These are phyloP conservation scores for Poronia punctata DNA, from an alignment of 495 filamentous ascomycete species.

Conservation along the genomic window DNA sequence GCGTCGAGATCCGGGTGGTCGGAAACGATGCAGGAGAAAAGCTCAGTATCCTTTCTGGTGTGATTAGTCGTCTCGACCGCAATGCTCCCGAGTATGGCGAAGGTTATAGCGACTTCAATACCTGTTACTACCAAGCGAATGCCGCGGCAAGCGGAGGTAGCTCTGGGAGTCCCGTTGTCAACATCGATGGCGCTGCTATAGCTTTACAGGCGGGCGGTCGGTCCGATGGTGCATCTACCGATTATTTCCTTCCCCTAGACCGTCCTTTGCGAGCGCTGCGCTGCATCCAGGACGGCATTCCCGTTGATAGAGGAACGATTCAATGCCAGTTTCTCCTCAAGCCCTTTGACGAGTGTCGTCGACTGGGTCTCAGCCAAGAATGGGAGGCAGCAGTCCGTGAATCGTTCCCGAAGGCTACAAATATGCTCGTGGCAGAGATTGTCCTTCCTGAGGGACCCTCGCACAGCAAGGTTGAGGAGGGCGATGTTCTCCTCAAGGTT, in stretches of 20 bases:
- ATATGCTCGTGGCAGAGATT: constrained; percentile 94
- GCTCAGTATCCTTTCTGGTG: constrained; percentile 93
- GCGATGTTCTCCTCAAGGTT: constrained; percentile 91
- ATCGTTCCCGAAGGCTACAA: constrained; percentile 84
- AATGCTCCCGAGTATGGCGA: constrained; percentile 98
- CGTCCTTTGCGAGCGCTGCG: constrained; percentile 78
- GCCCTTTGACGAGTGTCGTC: constrained; percentile 93
- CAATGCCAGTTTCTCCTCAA: constrained; percentile 96
- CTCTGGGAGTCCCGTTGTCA: constrained; percentile 94
- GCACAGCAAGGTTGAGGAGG: constrained; percentile 78
- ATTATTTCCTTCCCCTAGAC: constrained; percentile 95
- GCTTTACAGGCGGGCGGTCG: constrained; percentile 92
- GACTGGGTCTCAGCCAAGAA: constrained; percentile 74
- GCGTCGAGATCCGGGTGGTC: constrained; percentile 89
- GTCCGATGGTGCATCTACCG: constrained; percentile 89
- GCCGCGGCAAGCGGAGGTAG: constrained; percentile 93
- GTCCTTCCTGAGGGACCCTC: constrained; percentile 87
- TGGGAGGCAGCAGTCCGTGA: constrained; percentile 81
- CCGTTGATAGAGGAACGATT: constrained; percentile 85
- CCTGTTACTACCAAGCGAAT: constrained; percentile 97
- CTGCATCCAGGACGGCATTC: constrained; percentile 69
- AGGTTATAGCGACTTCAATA: constrained; percentile 98
- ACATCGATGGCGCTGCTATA: constrained; percentile 86
- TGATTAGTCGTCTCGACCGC: constrained; percentile 90
- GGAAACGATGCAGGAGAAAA: constrained; percentile 99